Base-by-base conservation (phyloP, 2,329 filamentous ascomycete species). In the Alternaria rosae region DNA sequence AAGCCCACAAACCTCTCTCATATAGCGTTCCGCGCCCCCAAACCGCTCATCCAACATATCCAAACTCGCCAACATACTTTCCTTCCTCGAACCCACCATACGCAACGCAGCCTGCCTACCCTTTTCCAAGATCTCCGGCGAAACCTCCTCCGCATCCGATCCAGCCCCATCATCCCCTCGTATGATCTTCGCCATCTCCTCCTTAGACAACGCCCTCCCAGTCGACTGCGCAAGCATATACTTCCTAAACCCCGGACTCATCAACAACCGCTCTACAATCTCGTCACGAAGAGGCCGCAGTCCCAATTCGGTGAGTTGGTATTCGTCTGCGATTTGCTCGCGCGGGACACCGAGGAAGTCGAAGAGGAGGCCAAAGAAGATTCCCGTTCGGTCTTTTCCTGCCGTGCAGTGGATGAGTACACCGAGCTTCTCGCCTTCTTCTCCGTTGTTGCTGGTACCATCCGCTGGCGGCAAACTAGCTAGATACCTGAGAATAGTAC, bases 321-420 rank as follows among this genome's bases (percentile, higher is more conserved):
- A 94, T 76, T 94, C 91, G 10, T 84, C 78, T 0, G 89, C 89
- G 26, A 79, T 76, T 1, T 51, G n/a, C 84, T 89, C 81, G 65
- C 88, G 84, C 1, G 83, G 77, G 0, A 92, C 88, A 5, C 88
- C 88, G 9, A 88, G 88, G 26, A 92, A 82, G 25, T 85, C 80
- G 41, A 92, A 82, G 9, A 93, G 75, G 42, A 94, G 70, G 4
- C 89, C 91, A 51, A 87, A 86, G 45, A 92, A 79, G 5, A 93
- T 84, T 3, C 91, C 91, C 0, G 91, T 93, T 44, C 91, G 84
- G 76, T 94, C 91, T 78, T 94, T 94, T 12, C 91, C 91, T 0
- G 89, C 90, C 0, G 90, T 91, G 77, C 91, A 93, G 73, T 94
- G 91, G 8, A 93, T 81, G 7, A 92, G 81, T 10, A 90, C 78